Evolutionary conservation across 2,329 filamentous ascomycete species (phyloP).

Genomic region (Cadophora sp.): DNA sequence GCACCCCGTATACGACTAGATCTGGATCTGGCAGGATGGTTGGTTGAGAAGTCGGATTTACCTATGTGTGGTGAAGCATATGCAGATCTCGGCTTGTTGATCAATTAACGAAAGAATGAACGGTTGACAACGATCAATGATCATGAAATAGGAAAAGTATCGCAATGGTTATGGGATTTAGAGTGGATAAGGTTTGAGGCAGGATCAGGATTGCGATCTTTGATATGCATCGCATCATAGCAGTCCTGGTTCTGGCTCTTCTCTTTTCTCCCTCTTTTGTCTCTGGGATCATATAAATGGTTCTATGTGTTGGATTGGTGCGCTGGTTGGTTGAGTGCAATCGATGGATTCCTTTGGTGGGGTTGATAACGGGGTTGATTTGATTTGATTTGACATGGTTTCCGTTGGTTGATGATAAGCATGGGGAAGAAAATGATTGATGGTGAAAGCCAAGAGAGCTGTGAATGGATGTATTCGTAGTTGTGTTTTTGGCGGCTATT

Average conservation of each 20-base stretch:
- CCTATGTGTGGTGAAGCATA: conserved; percentile 3
- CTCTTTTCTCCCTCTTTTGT: not conserved
- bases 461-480: conserved; percentile 11
- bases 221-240: not conserved
- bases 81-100: not conserved
- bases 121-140: conserved; percentile 7
- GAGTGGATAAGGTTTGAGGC: not conserved
- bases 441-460: not conserved
- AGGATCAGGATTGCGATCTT: not conserved
- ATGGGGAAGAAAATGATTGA: not conserved
- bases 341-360: not conserved
- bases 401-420: not conserved
- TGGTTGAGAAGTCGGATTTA: not conserved
- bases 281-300: not conserved
- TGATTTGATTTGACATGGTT: not conserved
- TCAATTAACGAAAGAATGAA: not conserved
- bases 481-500: conserved; percentile 11
- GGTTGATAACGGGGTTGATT: not conserved
- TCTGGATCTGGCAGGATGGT: conserved; percentile 5
- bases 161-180: not conserved
- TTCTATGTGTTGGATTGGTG: not conserved
- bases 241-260: not conserved
- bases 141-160: conserved; percentile 12
- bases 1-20: conserved; percentile 3
- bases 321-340: not conserved